phyloP scores from a whole-genome alignment of 306 rosid species.

The Prunus kanzakura region DNA sequence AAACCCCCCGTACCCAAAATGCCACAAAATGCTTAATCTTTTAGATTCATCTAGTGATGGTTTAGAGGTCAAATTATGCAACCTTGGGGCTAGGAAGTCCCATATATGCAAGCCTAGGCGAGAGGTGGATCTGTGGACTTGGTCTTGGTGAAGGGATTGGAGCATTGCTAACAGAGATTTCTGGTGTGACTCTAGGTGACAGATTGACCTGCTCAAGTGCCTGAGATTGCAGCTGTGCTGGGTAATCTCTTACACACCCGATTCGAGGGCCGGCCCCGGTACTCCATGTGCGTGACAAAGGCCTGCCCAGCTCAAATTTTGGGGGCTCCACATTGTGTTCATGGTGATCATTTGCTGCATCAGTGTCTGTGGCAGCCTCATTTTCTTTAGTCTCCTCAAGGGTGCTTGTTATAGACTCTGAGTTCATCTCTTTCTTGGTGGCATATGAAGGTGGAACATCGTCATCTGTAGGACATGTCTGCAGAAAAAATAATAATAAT shows the following conservation, averaged over 20 bases:
- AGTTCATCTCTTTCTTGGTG: background rate
- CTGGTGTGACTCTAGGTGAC: conserved; percentile 49
- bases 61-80: background rate
- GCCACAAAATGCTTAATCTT: background rate
- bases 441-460: conserved; percentile 48
- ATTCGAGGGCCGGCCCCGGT: conserved; percentile 59
- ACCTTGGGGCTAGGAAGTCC: conserved; percentile 63
- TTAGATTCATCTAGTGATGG: background rate
- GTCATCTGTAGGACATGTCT: conserved; percentile 68
- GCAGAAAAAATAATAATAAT: background rate
- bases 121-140: conserved; percentile 57
- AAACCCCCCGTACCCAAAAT: too few relatives aligned
- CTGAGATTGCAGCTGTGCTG: conserved; percentile 53
- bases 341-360: conserved; percentile 5
- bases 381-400: background rate
- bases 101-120: conserved; percentile 61
- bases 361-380: conserved; percentile 13
- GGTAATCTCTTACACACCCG: conserved; percentile 69
- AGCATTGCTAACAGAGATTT: conserved; percentile 15
- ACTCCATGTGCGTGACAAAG: conserved; percentile 52
- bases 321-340: conserved; percentile 26
- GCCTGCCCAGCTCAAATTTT: conserved; percentile 22
- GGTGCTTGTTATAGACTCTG: background rate
- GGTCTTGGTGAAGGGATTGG: conserved; percentile 82
- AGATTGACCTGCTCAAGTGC: conserved; percentile 73